phyloP scores from a whole-genome alignment of 495 filamentous ascomycete species.

The Aspergillus olivimuriae region DNA sequence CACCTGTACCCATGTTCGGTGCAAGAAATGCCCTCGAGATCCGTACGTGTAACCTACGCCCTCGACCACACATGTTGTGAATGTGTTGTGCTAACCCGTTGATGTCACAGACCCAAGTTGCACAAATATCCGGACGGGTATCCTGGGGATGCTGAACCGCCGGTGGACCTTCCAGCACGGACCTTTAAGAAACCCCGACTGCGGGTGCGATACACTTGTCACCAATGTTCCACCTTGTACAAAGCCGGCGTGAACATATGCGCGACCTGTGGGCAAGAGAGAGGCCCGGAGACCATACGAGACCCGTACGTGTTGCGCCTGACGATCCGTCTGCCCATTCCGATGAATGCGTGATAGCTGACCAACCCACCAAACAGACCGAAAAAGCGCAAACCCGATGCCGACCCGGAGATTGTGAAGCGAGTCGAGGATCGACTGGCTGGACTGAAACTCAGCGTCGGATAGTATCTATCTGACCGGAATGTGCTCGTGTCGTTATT shows the following conservation, averaged over 20 bases:
- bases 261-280: slow-evolving; percentile 54
- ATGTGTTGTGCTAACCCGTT: slow-evolving; percentile 3
- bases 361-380: slow-evolving; percentile 34
- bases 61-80: neutral
- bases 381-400: slow-evolving; percentile 53
- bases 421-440: slow-evolving; percentile 55
- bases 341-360: neutral
- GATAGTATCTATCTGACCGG: neutral
- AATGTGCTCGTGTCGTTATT: neutral
- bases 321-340: too few relatives aligned
- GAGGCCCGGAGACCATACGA: slow-evolving; percentile 40
- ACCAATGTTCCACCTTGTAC: slow-evolving; percentile 54
- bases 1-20: slow-evolving; percentile 68
- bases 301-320: slow-evolving; percentile 39
- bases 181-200: slow-evolving; percentile 39
- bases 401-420: slow-evolving; percentile 58
- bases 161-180: slow-evolving; percentile 25
- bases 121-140: slow-evolving; percentile 73
- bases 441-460: slow-evolving; percentile 28
- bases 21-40: slow-evolving; percentile 74
- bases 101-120: slow-evolving; percentile 50
- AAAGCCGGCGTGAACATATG: slow-evolving; percentile 44
- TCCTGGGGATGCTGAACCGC: slow-evolving; percentile 58
- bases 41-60: slow-evolving; percentile 52
- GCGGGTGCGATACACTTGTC: slow-evolving; percentile 55